Percentiles rank a stretch among this genome's conserved stretches.
phyloP scores from a whole-genome alignment of 805 yeast genomes.

The Candida maris region DNA sequence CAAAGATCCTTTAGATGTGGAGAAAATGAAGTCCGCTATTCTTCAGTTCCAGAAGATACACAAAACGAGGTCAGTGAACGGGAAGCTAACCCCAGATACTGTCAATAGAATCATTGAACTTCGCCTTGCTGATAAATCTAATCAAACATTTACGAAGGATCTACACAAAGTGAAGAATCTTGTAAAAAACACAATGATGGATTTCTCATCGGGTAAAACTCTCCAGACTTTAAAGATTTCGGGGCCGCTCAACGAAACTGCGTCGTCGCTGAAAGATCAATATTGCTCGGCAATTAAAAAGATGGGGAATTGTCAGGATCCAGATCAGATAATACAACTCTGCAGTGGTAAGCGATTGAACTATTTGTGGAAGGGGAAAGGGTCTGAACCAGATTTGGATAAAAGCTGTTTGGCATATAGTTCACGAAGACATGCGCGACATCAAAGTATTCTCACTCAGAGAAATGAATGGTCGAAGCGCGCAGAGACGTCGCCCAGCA shows the following conservation, averaged over 20 bases:
- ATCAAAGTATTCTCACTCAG: background rate
- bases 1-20: constrained; percentile 81
- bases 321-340: constrained; percentile 23
- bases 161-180: constrained; percentile 32
- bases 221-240: constrained; percentile 26
- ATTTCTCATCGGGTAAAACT: constrained; percentile 35
- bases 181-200: constrained; percentile 35
- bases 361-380: constrained; percentile 51
- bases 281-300: constrained; percentile 14
- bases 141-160: constrained; percentile 33
- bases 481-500: constrained; percentile 3
- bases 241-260: constrained; percentile 18
- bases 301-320: constrained; percentile 24
- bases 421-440: constrained; percentile 6
- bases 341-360: constrained; percentile 32
- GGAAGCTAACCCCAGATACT: constrained; percentile 24
- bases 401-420: constrained; percentile 18
- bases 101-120: constrained; percentile 21
- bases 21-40: constrained; percentile 61
- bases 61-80: constrained; percentile 12
- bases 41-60: constrained; percentile 67
- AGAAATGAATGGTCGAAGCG: background rate
- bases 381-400: constrained; percentile 35
- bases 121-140: constrained; percentile 27
- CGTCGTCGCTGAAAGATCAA: constrained; percentile 13